A percentile compares a stretch with the other conserved stretches of the same genome.
Evolutionary conservation across 2,329 filamentous ascomycete species (phyloP).

Genomic region (Talaromyces sp.): DNA sequence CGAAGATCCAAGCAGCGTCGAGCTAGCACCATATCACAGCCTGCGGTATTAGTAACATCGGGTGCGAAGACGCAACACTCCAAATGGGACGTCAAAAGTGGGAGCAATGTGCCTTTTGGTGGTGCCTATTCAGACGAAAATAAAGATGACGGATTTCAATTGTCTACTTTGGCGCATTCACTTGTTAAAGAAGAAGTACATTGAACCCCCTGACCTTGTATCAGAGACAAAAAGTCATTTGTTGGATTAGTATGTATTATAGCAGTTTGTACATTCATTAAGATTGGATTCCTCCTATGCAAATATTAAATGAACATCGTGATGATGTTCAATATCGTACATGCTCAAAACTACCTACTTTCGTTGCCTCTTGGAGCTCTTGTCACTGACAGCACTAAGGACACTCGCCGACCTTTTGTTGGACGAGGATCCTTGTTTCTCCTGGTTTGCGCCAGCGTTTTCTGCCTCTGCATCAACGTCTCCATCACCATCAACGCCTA

Average conservation of each 20-base stretch:
- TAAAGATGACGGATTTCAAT: not conserved
- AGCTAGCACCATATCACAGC: not conserved
- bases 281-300: not conserved
- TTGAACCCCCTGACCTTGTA: not conserved
- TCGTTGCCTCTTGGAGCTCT: conserved; percentile 47
- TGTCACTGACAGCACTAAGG: conserved; percentile 63
- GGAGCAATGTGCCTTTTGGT: not conserved
- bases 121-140: not conserved
- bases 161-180: not conserved
- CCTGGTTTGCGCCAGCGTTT: conserved; percentile 12
- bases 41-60: not conserved
- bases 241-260: not conserved
- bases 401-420: conserved; percentile 83
- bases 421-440: conserved; percentile 15
- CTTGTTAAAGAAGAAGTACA: not conserved
- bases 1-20: conserved; percentile 2
- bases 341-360: conserved; percentile 24
- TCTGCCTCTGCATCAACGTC: conserved; percentile 15
- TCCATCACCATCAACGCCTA: conserved; percentile 5
- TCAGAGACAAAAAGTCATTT: not conserved
- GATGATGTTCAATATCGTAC: not conserved
- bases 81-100: not conserved
- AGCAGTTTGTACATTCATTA: not conserved
- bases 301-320: no score
- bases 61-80: not conserved